These are phyloP conservation scores for Penicillium aurantiogriseum DNA, from an alignment of 2,329 filamentous ascomycete species.

Conservation along the genomic window DNA sequence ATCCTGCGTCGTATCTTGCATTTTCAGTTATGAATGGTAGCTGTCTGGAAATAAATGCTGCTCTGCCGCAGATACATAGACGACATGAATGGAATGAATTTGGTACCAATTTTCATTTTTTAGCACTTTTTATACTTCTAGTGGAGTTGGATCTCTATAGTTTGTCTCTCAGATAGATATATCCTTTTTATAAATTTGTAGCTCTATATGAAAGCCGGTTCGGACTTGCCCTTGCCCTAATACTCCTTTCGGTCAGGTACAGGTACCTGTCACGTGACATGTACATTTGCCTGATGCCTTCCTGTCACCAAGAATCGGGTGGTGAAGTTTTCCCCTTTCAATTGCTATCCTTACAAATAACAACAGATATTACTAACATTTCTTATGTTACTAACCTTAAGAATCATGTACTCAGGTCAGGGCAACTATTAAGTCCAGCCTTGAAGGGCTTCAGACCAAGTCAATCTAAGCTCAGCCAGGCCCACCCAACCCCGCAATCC, in stretches of 20 bases:
- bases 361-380: neutral
- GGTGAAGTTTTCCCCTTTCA: neutral
- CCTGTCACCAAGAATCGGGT: neutral
- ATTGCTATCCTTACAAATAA: too few species aligned
- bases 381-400: too few species aligned
- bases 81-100: neutral
- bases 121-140: neutral
- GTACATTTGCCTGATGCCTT: too few species aligned
- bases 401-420: neutral
- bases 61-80: neutral
- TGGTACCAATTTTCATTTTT: neutral
- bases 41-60: neutral
- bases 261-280: neutral
- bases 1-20: neutral
- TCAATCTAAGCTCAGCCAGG: slow-evolving; percentile 5
- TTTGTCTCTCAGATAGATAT: neutral
- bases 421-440: neutral
- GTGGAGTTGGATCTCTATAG: neutral
- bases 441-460: neutral
- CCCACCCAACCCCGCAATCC: slow-evolving; percentile 11
- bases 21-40: neutral
- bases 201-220: neutral
- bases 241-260: neutral
- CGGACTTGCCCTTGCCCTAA: neutral
- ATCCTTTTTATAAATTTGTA: neutral